Conservation (phyloP, 192 early-diverging fungal species). For the Coemansia sp. region DNA sequence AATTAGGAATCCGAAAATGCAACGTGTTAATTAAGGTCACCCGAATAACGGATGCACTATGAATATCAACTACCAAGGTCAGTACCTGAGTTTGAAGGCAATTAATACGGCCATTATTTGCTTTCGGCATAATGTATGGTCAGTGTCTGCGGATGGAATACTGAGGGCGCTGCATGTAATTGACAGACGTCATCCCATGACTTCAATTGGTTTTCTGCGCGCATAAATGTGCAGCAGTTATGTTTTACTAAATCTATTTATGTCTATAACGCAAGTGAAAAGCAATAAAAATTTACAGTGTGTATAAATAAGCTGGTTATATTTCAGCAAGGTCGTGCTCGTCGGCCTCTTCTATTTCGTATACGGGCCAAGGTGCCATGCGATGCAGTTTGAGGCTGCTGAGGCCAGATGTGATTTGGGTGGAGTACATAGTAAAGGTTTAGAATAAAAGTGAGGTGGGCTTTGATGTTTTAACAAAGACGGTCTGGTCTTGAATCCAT, state of each 20-base stretch:
- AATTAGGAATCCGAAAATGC: neutral
- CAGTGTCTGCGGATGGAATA: neutral
- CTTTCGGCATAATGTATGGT: neutral
- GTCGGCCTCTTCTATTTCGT: neutral
- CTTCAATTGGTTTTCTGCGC: neutral
- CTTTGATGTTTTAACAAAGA: neutral
- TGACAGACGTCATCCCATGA: neutral
- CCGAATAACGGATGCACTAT: too few species aligned
- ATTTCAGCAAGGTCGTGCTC: neutral
- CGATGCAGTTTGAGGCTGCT: neutral
- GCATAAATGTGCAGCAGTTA: neutral
- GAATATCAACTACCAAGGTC: neutral
- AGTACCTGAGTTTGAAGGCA: neutral
- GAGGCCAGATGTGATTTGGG: neutral
- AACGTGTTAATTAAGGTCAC: neutral
- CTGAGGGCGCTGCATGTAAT: neutral
- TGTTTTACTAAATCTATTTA: neutral
- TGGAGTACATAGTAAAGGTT: neutral
- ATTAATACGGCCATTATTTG: neutral
- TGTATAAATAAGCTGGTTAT: neutral
- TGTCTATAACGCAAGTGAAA: neutral
- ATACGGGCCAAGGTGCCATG: slow-evolving; percentile 15
- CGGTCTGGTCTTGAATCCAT: neutral
- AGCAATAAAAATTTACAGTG: neutral
- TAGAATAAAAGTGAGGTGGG: neutral